Conservation (phyloP, 108 stramenopile genomes). For the Nitzschia inconspicua region DNA sequence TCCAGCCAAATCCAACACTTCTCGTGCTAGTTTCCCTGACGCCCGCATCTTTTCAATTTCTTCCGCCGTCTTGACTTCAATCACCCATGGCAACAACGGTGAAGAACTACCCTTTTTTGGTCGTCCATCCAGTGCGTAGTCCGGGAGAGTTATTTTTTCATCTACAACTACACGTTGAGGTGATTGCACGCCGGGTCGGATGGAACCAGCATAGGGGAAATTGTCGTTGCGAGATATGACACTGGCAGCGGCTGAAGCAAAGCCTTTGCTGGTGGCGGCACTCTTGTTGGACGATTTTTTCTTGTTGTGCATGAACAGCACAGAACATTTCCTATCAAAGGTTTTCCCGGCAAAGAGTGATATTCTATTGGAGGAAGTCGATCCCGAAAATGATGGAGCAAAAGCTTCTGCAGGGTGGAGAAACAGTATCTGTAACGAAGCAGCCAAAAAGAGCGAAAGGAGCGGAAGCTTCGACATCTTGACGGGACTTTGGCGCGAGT, state of each 20-base stretch:
- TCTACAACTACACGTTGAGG: conserved; percentile 57
- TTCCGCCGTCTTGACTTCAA: conserved; percentile 84
- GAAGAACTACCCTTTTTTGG: conserved; percentile 44
- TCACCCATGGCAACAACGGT: conserved; percentile 66
- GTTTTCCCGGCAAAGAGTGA: no score
- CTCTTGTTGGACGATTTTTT: background rate
- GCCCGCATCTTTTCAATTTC: conserved; percentile 93
- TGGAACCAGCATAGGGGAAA: conserved; percentile 72
- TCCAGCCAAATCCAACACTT: conserved; percentile 93
- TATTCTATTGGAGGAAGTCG: no score
- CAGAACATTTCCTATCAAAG: no score
- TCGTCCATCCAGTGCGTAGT: conserved; percentile 75
- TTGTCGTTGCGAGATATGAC: background rate
- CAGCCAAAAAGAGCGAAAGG: no score
- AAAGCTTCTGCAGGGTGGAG: no score
- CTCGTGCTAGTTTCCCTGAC: conserved; percentile 80
- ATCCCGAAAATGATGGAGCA: no score
- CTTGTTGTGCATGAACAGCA: conserved; percentile 1
- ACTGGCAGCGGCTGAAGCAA: background rate
- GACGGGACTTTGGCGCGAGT: no score
- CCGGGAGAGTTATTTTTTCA: conserved; percentile 53
- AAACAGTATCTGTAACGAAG: no score
- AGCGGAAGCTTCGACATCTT: no score
- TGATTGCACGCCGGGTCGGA: conserved; percentile 65
- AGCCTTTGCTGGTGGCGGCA: conserved; percentile 2